Conservation (phyloP, 2,329 filamentous ascomycete species). For the Tolypocladium paradoxum region DNA sequence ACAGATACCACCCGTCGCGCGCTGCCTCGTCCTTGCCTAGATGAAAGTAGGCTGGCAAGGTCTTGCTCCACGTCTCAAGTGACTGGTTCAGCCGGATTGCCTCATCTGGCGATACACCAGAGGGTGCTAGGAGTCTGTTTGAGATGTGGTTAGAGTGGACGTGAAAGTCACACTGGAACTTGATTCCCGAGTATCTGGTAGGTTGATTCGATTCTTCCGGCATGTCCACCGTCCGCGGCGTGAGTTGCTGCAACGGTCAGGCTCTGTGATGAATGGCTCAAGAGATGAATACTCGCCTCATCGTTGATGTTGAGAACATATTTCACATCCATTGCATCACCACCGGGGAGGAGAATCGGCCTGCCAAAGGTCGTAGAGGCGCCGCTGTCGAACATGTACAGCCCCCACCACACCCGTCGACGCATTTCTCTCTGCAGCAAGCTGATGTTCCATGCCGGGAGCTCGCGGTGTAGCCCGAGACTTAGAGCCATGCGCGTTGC, state of each 20-base stretch:
- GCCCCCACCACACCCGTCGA: conserved; percentile 29
- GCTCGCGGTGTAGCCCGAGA: conserved; percentile 33
- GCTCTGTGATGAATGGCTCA: neutral
- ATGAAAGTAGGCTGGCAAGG: conserved; percentile 15
- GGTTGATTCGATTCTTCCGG: conserved; percentile 12
- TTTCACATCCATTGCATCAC: conserved; percentile 18
- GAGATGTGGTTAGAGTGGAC: conserved; percentile 20
- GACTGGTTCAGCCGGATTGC: conserved; percentile 13
- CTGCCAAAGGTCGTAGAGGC: conserved; percentile 32
- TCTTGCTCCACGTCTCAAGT: conserved; percentile 15
- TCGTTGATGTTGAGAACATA: conserved; percentile 18
- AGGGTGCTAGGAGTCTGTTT: conserved; percentile 15
- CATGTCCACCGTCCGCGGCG: conserved; percentile 10
- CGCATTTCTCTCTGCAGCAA: conserved; percentile 25
- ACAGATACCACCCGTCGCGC: conserved; percentile 12
- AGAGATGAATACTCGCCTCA: conserved; percentile 4
- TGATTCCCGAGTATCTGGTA: conserved; percentile 17
- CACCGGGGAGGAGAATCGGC: conserved; percentile 16
- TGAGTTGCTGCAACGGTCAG: conserved; percentile 7
- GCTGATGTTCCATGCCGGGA: conserved; percentile 20
- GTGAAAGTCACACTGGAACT: conserved; percentile 17
- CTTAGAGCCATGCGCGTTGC: conserved; percentile 36
- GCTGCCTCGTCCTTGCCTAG: conserved; percentile 6
- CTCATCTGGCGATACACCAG: conserved; percentile 13
- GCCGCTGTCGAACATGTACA: conserved; percentile 34